Conservation (phyloP, 163 green algal species). For the Chlorella variabilis region DNA sequence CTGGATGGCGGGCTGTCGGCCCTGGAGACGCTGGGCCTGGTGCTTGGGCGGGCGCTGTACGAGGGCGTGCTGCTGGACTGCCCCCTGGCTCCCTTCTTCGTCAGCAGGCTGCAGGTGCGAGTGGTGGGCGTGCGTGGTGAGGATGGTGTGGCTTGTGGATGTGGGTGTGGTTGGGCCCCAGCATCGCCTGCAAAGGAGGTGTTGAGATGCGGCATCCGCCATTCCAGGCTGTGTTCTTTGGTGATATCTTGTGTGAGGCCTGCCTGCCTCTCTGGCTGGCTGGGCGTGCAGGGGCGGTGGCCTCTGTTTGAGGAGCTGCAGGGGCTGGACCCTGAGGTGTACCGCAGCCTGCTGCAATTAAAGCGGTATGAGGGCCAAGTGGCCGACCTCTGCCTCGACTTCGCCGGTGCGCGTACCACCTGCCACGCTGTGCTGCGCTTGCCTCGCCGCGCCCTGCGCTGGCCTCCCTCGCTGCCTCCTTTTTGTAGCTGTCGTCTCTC, state of each 20-base stretch:
- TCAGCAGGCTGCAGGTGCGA: constrained; percentile 66
- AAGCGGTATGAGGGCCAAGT: constrained; percentile 72
- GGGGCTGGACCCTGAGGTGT: constrained; percentile 81
- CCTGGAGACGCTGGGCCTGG: constrained; percentile 82
- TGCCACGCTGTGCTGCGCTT: not conserved
- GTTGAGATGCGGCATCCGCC: no score
- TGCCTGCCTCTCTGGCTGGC: no score
- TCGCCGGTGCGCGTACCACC: constrained; percentile 53
- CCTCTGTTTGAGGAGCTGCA: constrained; percentile 86
- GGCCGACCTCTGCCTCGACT: constrained; percentile 85
- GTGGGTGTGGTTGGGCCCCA: no score
- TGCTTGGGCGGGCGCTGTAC: constrained; percentile 94
- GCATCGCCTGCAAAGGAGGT: no score
- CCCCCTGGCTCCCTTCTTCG: constrained; percentile 88
- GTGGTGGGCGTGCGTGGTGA: no score
- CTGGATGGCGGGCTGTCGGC: constrained; percentile 69
- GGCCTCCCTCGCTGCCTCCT: not conserved
- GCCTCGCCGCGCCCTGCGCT: not conserved
- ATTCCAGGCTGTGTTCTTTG: no score
- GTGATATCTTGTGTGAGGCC: no score
- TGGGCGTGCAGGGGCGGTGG: constrained; percentile 46
- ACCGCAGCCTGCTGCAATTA: constrained; percentile 74
- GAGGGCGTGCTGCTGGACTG: constrained; percentile 92
- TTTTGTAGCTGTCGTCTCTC: no score
- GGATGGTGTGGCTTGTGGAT: no score